A percentile compares a stretch with the other conserved stretches of the same genome.
Evolutionary conservation across 2,329 filamentous ascomycete species (phyloP).

Genomic region (Periglandula ipomoeae): DNA sequence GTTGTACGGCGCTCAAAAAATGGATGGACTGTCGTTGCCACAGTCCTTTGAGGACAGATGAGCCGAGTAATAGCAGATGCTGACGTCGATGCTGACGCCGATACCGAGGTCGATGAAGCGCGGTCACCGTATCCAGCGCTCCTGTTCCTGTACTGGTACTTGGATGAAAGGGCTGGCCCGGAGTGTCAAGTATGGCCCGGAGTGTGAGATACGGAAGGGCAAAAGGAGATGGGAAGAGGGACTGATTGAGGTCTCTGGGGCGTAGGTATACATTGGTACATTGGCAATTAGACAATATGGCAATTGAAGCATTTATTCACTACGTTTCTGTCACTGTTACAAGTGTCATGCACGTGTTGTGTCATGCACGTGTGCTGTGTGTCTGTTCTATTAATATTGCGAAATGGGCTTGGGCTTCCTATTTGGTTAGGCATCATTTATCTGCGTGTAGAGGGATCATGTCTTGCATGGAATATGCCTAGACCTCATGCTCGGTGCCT

Average conservation of each 20-base stretch:
- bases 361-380: neutral
- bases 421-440: too few relatives aligned
- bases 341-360: neutral
- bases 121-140: neutral
- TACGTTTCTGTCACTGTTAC: too few relatives aligned
- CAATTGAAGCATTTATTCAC: neutral
- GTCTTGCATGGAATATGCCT: too few relatives aligned
- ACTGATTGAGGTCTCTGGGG: neutral
- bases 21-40: neutral
- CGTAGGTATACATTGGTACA: neutral
- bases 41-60: neutral
- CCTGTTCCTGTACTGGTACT: slow-evolving; percentile 1
- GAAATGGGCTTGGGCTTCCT: too few relatives aligned
- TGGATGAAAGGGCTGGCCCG: slow-evolving; percentile 7
- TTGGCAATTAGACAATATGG: slow-evolving; percentile 2
- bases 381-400: too few relatives aligned
- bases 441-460: too few relatives aligned
- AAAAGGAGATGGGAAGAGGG: neutral
- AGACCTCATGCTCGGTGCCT: too few relatives aligned
- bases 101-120: neutral
- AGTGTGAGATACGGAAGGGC: neutral
- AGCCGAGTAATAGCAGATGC: neutral
- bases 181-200: slow-evolving; percentile 5
- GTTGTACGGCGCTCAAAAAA: neutral
- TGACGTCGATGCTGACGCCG: too few relatives aligned